Evolutionary conservation across 331 rosid species (phyloP), one percentile per base, ranked within the genome.

Genomic region (Quercus lobata): DNA sequence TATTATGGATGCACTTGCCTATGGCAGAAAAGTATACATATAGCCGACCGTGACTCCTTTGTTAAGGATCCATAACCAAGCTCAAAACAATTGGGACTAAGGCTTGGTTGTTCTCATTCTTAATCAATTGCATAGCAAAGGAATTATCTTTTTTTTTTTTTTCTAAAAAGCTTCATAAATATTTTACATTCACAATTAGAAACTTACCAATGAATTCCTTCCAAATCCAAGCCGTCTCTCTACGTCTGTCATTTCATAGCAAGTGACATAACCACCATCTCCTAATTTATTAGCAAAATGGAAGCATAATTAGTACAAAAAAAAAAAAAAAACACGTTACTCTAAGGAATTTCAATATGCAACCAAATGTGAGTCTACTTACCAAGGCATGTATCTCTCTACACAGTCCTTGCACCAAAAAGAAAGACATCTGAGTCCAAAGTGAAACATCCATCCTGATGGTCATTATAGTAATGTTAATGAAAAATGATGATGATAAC

Each of bases 361-460:
- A 57, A 63, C 58, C 27, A 66, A 78, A 41, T 71, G 41, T 5
- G 21, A 19, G 56, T 80, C 56, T 46, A 66, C 94, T 78, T 78
- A 90, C 97, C 94, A 46, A 93, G 97, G 68, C 94, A 90, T 78
- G 91, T 90, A 77, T 91, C 97, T 82, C 97, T 91, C 56, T 93
- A 90, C 24, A 87, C 94, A 0, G 91, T 93, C 84, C 94, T 84
- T 54, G 89, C 97, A 78, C 97, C 97, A 79, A 93, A 93, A 77
- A 93, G 97, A 71, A 93, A 91, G 79, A 88, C 76, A 79, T 91
- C 97, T 53, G 97, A 93, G 90, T 93, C 97, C 79, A 79, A 86
- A 84, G 90, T 88, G 82, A 93, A 91, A 77, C 94, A 91, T 66
- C 93, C 97, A 82, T 91, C 97, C 97, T 93, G 80, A 69, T 60